phyloP scores from a whole-genome alignment of 495 filamentous ascomycete species.

The Penicillium mononematosum region DNA sequence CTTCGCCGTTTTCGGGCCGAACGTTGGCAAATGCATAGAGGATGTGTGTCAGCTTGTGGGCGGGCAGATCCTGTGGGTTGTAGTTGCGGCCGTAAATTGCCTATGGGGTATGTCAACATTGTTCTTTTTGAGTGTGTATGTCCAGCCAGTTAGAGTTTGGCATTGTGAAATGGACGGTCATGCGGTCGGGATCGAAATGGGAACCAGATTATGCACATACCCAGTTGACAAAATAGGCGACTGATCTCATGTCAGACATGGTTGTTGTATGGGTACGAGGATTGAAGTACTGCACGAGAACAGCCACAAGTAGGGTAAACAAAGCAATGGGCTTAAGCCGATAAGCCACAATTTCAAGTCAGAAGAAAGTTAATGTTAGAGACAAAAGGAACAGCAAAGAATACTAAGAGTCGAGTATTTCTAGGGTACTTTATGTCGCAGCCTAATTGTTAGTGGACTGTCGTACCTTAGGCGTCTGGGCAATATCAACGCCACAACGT shows the following conservation, averaged over 20 bases:
- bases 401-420: neutral
- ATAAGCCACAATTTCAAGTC: slow-evolving; percentile 19
- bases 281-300: slow-evolving; percentile 20
- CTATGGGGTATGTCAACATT: slow-evolving; percentile 41
- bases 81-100: slow-evolving; percentile 84
- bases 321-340: slow-evolving; percentile 16
- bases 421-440: slow-evolving; percentile 32
- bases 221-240: slow-evolving; percentile 60
- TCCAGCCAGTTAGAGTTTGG: neutral
- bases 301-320: slow-evolving; percentile 24
- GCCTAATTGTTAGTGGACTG: slow-evolving; percentile 27
- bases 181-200: neutral
- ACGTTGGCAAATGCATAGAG: slow-evolving; percentile 91
- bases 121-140: neutral
- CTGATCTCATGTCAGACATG: slow-evolving; percentile 43
- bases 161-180: neutral
- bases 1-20: slow-evolving; percentile 69
- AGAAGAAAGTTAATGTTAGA: neutral
- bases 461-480: slow-evolving; percentile 19
- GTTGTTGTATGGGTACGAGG: slow-evolving; percentile 13
- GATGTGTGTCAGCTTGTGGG: slow-evolving; percentile 84
- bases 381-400: neutral
- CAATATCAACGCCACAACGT: slow-evolving; percentile 25
- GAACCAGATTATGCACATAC: slow-evolving; percentile 29
- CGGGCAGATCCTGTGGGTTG: slow-evolving; percentile 82